These are phyloP conservation scores for Musa balbisiana DNA, from an alignment of 202 grass and related monocot species.

Conservation along the genomic window DNA sequence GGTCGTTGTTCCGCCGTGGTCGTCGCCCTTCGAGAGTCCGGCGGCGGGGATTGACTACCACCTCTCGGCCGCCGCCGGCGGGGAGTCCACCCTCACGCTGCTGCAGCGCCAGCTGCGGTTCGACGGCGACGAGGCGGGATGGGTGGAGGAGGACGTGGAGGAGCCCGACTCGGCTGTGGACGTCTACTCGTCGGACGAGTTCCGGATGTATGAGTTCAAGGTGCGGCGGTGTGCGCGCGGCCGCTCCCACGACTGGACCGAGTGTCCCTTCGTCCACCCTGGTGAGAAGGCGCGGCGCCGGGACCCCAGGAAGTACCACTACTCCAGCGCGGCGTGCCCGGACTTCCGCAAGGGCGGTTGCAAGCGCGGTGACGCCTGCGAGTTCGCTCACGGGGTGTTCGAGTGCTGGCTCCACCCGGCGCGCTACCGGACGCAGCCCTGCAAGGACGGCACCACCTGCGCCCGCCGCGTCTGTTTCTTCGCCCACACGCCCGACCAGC, in stretches of 20 bases:
- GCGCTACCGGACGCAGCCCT: constrained; percentile 13
- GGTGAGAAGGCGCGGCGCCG: constrained; percentile 17
- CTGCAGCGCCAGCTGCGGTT: neutral
- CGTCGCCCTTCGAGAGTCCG: neutral
- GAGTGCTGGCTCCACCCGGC: constrained; percentile 18
- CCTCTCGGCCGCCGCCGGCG: neutral
- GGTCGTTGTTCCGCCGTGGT: neutral
- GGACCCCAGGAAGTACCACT: constrained; percentile 3
- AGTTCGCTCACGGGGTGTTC: constrained; percentile 15
- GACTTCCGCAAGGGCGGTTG: constrained; percentile 16
- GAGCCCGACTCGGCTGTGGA: neutral
- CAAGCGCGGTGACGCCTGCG: constrained; percentile 11
- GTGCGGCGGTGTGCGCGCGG: constrained; percentile 12
- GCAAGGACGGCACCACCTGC: constrained; percentile 18
- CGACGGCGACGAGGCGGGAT: neutral
- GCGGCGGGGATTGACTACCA: neutral
- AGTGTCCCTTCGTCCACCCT: constrained; percentile 12
- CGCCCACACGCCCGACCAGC: constrained; percentile 7
- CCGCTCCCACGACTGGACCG: constrained; percentile 21
- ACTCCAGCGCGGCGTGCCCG: constrained; percentile 7
- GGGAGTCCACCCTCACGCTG: neutral
- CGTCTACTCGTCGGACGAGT: constrained; percentile 12
- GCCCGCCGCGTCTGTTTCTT: constrained; percentile 19
- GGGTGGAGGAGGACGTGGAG: neutral
- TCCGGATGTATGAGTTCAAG: constrained; percentile 22